Base-by-base conservation (phyloP, 148 eudicot species). In the Euryodendron excelsum region DNA sequence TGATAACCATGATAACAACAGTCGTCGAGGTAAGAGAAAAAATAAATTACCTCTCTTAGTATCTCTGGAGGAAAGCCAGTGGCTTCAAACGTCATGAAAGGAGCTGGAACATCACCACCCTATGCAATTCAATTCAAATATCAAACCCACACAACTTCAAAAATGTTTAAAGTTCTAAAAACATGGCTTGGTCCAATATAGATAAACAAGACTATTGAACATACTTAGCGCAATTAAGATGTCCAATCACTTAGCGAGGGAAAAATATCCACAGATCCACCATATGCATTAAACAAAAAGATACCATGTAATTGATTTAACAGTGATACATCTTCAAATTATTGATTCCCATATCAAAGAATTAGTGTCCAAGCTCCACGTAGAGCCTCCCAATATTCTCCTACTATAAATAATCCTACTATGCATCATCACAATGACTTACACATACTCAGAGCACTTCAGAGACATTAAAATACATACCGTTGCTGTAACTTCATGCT, bases 71-170 rank as follows among this genome's bases (percentile, higher is more conserved):
- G 92, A 72, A 96, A 96, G 28, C 99, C 94, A 76, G 99, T 89
- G 69, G 90, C 92, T 76, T 93, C 98, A 89, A 96, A 96, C 0
- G 99, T 89, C 93, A 91, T 96, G 81, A 89, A 93, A 37, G 99
- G 99, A 80, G 97, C 90, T 67, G 99, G 99, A 80, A 96, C 91
- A 82, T 93, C 85, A 72, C 89, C 98, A 59, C 99, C 99, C 99
- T 96, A 81, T 78, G 73, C 65, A 82, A 77, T 79, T 69, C 25
- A 15, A 75, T 47, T 9, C 59, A 79, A 76, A 34, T 66, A 77
- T 50, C 71, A 76, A 65, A 65, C 23, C 21, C 70, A 65, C 4
- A 30, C 45, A 8, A 76, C 8, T 11, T 27, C 3, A 30, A 48
- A 31, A 21, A 48, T 65, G 61, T 48, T 76, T 48, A n/a, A 48